Conservation (phyloP, 2,329 filamentous ascomycete genomes). For the Sporothrix brunneoviolacea region DNA sequence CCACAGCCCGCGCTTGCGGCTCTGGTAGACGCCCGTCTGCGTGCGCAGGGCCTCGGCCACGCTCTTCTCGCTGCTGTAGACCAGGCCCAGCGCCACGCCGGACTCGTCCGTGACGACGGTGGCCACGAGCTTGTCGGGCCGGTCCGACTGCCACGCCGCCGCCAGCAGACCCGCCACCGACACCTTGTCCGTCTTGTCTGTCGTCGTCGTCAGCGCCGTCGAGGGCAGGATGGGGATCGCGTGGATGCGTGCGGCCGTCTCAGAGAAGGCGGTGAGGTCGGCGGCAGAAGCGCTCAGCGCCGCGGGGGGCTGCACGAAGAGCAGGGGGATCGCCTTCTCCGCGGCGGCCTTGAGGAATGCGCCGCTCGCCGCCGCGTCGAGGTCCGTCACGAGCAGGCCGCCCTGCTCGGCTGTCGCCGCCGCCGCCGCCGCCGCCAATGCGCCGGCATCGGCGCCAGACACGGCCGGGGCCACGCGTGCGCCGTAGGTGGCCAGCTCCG, state of each 20-base stretch:
- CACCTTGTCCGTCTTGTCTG: slow-evolving; percentile 56
- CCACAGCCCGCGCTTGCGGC: slow-evolving; percentile 91
- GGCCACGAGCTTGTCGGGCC: slow-evolving; percentile 74
- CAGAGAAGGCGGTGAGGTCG: slow-evolving; percentile 40
- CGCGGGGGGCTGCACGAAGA: slow-evolving; percentile 46
- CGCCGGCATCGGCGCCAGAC: slow-evolving; percentile 23
- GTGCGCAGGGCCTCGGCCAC: slow-evolving; percentile 79
- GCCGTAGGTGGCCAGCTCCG: slow-evolving; percentile 46
- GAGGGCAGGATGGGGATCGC: slow-evolving; percentile 72
- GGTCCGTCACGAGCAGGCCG: slow-evolving; percentile 47
- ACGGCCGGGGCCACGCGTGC: slow-evolving; percentile 49
- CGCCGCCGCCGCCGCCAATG: slow-evolving; percentile 18
- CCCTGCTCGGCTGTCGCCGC: slow-evolving; percentile 37
- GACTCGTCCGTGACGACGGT: slow-evolving; percentile 88
- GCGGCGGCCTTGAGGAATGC: slow-evolving; percentile 40
- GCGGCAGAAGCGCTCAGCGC: slow-evolving; percentile 23
- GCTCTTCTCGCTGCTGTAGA: slow-evolving; percentile 91
- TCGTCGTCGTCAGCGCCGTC: slow-evolving; percentile 64
- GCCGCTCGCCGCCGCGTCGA: slow-evolving; percentile 35
- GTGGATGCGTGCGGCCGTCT: slow-evolving; percentile 41
- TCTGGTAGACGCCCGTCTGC: slow-evolving; percentile 81
- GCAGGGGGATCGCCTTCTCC: slow-evolving; percentile 38
- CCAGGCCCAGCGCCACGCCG: slow-evolving; percentile 76
- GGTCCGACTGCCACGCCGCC: slow-evolving; percentile 70
- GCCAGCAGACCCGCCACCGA: slow-evolving; percentile 66